Evolutionary conservation across 768 basidiomycete genomes (phyloP).

Genomic region (Lactarius indigo): DNA sequence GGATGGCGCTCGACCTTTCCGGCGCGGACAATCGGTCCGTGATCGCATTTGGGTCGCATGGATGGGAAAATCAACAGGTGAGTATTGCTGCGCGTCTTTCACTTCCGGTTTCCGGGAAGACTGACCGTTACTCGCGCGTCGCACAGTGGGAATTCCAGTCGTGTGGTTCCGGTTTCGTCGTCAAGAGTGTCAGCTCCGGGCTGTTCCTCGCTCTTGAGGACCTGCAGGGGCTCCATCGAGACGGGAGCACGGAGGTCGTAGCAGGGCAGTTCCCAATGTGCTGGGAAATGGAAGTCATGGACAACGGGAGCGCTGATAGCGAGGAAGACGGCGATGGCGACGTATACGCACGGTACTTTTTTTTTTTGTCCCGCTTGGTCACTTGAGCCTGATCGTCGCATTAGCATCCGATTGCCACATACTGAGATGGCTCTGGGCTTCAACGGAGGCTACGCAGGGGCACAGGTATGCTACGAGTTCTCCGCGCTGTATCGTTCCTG

Average conservation of each 20-base stretch:
- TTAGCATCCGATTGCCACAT: slow-evolving; percentile 25
- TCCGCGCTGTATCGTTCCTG: background rate
- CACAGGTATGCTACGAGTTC: slow-evolving; percentile 15
- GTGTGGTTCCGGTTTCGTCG: slow-evolving; percentile 16
- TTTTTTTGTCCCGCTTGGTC: background rate
- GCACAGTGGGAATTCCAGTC: slow-evolving; percentile 20
- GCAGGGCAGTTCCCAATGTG: slow-evolving; percentile 24
- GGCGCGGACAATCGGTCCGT: slow-evolving; percentile 20
- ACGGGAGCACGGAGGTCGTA: slow-evolving; percentile 3
- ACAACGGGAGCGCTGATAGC: slow-evolving; percentile 14
- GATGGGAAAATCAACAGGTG: slow-evolving; percentile 27
- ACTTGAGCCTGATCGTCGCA: background rate
- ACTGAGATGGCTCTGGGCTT: slow-evolving; percentile 21
- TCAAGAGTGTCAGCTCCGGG: slow-evolving; percentile 16
- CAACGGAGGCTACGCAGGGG: slow-evolving; percentile 16
- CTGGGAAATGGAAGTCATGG: slow-evolving; percentile 26
- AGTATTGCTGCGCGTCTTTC: background rate
- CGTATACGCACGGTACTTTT: slow-evolving; percentile 19
- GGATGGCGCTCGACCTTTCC: slow-evolving; percentile 24
- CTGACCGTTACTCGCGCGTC: background rate
- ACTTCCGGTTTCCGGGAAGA: background rate
- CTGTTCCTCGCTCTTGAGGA: slow-evolving; percentile 16
- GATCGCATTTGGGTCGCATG: slow-evolving; percentile 24
- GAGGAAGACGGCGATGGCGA: slow-evolving; percentile 19
- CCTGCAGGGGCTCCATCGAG: slow-evolving; percentile 6